phyloP scores from a whole-genome alignment of 768 basidiomycete genomes.

The Pulveroboletus sp. region DNA sequence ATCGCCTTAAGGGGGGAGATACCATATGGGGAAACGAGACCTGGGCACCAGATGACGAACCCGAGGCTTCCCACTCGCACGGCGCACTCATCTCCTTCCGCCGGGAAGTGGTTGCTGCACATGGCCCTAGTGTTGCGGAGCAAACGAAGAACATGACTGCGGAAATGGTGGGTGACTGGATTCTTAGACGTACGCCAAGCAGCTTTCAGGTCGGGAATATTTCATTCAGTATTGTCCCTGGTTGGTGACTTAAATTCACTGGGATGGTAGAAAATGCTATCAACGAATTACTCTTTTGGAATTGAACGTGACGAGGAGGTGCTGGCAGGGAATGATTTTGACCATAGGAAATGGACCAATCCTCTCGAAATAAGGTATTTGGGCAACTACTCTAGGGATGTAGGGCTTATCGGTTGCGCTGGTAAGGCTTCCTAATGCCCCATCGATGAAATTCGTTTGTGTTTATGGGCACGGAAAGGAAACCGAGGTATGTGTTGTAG shows the following conservation, averaged over 20 bases:
- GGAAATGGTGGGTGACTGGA: constrained; percentile 69
- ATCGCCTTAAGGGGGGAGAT: constrained; percentile 60
- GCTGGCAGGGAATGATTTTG: constrained; percentile 61
- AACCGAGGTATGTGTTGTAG: constrained; percentile 63
- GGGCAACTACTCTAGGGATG: neutral
- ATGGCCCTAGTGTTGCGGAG: constrained; percentile 9
- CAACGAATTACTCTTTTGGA: constrained; percentile 81
- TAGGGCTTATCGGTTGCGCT: neutral
- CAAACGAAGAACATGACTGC: constrained; percentile 67
- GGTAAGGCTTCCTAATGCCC: constrained; percentile 76
- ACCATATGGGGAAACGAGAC: constrained; percentile 75
- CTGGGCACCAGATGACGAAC: constrained; percentile 76
- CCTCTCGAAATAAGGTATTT: constrained; percentile 72
- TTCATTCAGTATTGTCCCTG: neutral
- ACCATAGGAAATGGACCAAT: constrained; percentile 88
- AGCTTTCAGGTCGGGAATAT: constrained; percentile 65
- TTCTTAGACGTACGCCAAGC: constrained; percentile 73
- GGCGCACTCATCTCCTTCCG: constrained; percentile 85
- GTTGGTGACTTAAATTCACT: neutral
- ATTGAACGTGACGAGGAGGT: constrained; percentile 71
- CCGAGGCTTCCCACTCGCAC: constrained; percentile 53
- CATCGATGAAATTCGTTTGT: constrained; percentile 88
- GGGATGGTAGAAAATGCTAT: constrained; percentile 60
- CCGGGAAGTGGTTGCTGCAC: constrained; percentile 13
- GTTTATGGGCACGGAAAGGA: constrained; percentile 95